Base-by-base conservation (phyloP, 164 flowering plant species). In the Liquidambar formosana region DNA sequence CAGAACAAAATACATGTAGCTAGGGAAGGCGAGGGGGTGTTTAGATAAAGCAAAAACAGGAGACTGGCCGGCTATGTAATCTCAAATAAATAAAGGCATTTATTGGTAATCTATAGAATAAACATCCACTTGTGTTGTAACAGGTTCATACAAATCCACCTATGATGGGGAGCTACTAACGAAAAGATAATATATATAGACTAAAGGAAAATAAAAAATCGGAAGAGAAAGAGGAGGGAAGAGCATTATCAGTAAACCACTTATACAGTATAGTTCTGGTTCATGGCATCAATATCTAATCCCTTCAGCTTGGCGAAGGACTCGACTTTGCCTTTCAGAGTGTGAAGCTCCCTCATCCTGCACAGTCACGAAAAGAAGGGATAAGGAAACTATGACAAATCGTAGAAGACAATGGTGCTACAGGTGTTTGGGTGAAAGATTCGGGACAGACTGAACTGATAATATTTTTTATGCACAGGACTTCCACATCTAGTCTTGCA, bases 271-370 rank as follows among this genome's bases (percentile, higher is more conserved):
- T 87, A 89, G 63, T 89, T 78, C 19, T 71, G 83, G 71, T 86
- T 81, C 53, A 81, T 80, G 66, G 72, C 72, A 46, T 87, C 94
- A 61, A 87, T 73, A 67, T 87, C 89, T 8, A 85, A 64, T 21
- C 91, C 91, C 66, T 68, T 82, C 43, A 89, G 83, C 74, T 81
- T 90, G 18, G 84, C 91, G 73, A 79, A 77, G 16, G 91, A 86
- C 64, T 90, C 91, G 19, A 88, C 95, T 59, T 61, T 71, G 22
- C 93, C 95, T 76, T 88, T 89, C n/a, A 89, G 83, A 16, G 95
- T 89, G 70, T 84, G 92, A 54, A 89, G 81, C 80, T 86, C 92
- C 74, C 92, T 77, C 74, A 89, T 1, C 73, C 92, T 89, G 83
- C 75, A 64, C 41, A 8, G 33, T 12, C 22, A 21, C 14, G 48